Evolutionary conservation across 495 filamentous ascomycete species (phyloP), one percentile per base, ranked within the genome.

Genomic region (Hamigera avellanea): DNA sequence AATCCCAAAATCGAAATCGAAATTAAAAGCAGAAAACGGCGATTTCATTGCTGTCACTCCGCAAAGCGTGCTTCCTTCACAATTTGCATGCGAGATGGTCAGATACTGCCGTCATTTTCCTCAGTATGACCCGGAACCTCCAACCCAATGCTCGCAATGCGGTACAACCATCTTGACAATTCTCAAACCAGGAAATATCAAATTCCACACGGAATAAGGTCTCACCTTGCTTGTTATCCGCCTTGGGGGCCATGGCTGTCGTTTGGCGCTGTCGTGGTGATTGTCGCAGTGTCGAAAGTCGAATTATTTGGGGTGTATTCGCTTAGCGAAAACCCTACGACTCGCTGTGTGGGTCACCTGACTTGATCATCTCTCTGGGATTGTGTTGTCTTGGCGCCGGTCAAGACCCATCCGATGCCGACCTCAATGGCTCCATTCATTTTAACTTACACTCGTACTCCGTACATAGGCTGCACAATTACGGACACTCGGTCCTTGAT

Each of bases 211-310:
- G 32, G 21, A 42, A 40, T 28, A 26, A 41, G 57, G 42, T 40
- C 64, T 56, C 75, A 86, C 81, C 76, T 75, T 81, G 79, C 73
- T 81, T 80, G 50, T 63, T 70, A 35, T 57, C 61, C 37, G 47
- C 55, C 61, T 81, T 80, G 56, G 81, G 81, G 58, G 76, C 77
- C 82, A 87, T 87, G 62, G 64, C 69, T 70, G 62, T 66, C 61
- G 57, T 64, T 57, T 46, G 55, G 55, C 55, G 64, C 56, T 65
- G 62, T 65, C 61, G 57, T 67, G 65, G 66, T 64, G 58, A 56
- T 60, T 59, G 48, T 62, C 59, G 51, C 52, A 56, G 53, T 62
- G 56, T 57, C 56, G 48, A 52, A 42, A 49, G 54, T 59, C 56
- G 44, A 55, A 52, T 49, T 56, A 56, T 64, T 67, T n/a, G n/a